These are phyloP conservation scores for Cladorrhinum sp. DNA, from an alignment of 2,329 filamentous ascomycete species.

Conservation along the genomic window DNA sequence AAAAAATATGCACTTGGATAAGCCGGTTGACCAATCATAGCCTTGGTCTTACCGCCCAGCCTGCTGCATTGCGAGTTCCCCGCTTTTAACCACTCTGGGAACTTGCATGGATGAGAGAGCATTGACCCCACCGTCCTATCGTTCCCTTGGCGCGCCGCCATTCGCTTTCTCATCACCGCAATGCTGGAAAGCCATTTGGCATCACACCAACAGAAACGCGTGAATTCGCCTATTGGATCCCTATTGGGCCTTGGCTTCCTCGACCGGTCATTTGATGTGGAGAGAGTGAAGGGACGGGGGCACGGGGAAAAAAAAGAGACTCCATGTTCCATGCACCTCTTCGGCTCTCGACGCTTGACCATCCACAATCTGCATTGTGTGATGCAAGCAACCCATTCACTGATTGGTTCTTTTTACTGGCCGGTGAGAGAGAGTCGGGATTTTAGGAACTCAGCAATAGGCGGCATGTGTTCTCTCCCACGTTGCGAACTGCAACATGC, in stretches of 20 bases:
- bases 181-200: slow-evolving; percentile 17
- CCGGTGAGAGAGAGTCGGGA: too few relatives aligned
- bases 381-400: slow-evolving; percentile 6
- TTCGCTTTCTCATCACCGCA: slow-evolving; percentile 19
- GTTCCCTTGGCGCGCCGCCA: slow-evolving; percentile 7
- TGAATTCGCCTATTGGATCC: slow-evolving; percentile 8
- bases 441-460: not conserved
- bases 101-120: not conserved
- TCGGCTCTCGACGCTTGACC: not conserved
- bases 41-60: slow-evolving; percentile 16
- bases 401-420: too few relatives aligned
- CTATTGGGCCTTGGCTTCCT: not conserved
- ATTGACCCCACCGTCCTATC: slow-evolving; percentile 14
- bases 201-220: slow-evolving; percentile 7
- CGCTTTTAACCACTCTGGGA: slow-evolving; percentile 9
- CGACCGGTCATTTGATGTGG: not conserved
- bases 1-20: not conserved
- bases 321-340: slow-evolving; percentile 11
- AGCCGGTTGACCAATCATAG: slow-evolving; percentile 18
- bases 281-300: too few relatives aligned
- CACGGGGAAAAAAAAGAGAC: too few relatives aligned
- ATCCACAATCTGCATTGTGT: slow-evolving; percentile 10
- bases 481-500: slow-evolving; percentile 1
- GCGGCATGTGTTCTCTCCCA: slow-evolving; percentile 3
- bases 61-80: not conserved